phyloP scores from a whole-genome alignment of 2,329 filamentous ascomycete genomes.

The Hypoxylon sp. region DNA sequence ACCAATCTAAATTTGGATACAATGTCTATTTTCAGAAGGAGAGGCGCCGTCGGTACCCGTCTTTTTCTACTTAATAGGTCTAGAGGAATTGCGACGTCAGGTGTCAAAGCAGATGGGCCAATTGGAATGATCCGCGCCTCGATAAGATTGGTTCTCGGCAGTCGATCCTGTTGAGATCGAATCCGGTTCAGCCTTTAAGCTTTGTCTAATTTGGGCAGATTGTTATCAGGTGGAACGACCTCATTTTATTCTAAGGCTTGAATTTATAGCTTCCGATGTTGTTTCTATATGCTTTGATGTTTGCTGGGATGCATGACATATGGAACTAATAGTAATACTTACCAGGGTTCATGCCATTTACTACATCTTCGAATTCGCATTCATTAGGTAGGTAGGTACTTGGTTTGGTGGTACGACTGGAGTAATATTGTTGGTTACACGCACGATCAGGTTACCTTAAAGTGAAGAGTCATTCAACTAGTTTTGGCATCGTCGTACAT shows the following conservation, averaged over 20 bases:
- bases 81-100: slow-evolving; percentile 6
- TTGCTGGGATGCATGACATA: neutral
- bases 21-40: neutral
- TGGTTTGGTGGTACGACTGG: neutral
- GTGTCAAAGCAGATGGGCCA: slow-evolving; percentile 15
- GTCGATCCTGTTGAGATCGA: slow-evolving; percentile 11
- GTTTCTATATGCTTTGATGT: neutral
- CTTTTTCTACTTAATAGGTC: too few relatives aligned
- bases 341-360: neutral
- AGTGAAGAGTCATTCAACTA: neutral
- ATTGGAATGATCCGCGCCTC: slow-evolving; percentile 20
- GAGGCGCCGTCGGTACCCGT: neutral
- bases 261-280: neutral
- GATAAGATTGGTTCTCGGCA: slow-evolving; percentile 21
- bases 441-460: neutral
- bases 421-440: neutral
- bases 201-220: neutral
- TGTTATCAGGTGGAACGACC: neutral
- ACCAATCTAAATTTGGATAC: neutral
- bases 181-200: neutral
- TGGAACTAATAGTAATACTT: neutral
- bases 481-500: neutral
- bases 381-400: too few relatives aligned
- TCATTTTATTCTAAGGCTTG: neutral
- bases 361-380: neutral